Evolutionary conservation across 225 moss, liverwort and hornwort genomes (phyloP).

Genomic region (Marchantia paleacea): DNA sequence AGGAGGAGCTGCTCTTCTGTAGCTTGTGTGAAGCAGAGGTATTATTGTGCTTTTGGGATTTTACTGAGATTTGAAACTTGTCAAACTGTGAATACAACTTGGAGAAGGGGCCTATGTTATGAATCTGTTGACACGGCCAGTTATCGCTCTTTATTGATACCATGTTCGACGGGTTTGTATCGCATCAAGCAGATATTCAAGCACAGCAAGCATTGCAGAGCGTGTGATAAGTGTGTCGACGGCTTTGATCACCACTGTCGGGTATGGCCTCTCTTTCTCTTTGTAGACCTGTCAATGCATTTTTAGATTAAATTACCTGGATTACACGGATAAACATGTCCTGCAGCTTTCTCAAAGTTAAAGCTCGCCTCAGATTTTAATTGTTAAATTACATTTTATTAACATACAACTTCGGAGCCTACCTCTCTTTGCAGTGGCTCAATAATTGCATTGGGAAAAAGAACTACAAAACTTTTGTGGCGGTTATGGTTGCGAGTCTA

Average conservation of each 20-base stretch:
- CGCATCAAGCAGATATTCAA: slow-evolving; percentile 59
- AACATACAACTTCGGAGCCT: neutral
- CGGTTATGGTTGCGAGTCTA: slow-evolving; percentile 75
- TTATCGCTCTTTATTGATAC: neutral
- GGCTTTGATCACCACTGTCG: slow-evolving; percentile 98
- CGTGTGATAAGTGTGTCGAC: slow-evolving; percentile 88
- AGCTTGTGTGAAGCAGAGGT: slow-evolving; percentile 96
- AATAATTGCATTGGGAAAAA: slow-evolving; percentile 87
- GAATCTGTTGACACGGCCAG: neutral
- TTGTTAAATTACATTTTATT: no score
- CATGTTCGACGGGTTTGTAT: neutral
- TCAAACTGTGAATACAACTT: neutral
- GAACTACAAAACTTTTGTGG: slow-evolving; percentile 83
- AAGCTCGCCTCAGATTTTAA: no score
- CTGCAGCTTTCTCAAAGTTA: no score
- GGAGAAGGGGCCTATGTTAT: neutral
- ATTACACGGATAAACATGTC: no score
- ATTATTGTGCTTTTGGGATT: neutral
- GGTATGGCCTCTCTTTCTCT: slow-evolving; percentile 34
- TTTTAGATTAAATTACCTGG: neutral
- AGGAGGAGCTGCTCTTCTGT: slow-evolving; percentile 70
- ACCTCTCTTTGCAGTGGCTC: slow-evolving; percentile 67
- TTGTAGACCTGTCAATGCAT: neutral
- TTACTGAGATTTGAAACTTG: neutral
- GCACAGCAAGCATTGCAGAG: slow-evolving; percentile 91